These are phyloP conservation scores for Zygosaccharomyces pseudorouxii DNA, from an alignment of 805 yeast genomes.

Conservation along the genomic window DNA sequence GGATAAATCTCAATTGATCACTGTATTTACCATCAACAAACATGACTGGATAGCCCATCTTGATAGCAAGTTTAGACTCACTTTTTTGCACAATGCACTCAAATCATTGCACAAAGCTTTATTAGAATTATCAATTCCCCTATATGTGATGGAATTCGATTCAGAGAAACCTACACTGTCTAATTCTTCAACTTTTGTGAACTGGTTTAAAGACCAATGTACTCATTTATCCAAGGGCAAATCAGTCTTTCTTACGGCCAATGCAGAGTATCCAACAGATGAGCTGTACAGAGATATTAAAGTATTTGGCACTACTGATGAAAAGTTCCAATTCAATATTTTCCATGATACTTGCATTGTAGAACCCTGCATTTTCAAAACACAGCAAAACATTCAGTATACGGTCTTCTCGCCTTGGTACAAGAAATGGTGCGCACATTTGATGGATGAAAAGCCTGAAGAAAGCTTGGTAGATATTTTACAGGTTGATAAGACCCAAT, in stretches of 20 bases:
- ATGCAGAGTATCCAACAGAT: constrained; percentile 37
- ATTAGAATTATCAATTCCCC: constrained; percentile 37
- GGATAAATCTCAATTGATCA: constrained; percentile 33
- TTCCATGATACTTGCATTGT: constrained; percentile 44
- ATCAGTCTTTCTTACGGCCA: constrained; percentile 23
- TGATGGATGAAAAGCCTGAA: constrained; percentile 13
- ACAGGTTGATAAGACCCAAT: constrained; percentile 1
- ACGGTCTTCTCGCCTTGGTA: constrained; percentile 49
- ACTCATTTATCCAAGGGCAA: constrained; percentile 9
- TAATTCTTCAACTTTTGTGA: constrained; percentile 16
- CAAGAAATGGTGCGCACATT: constrained; percentile 38
- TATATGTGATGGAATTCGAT: constrained; percentile 27
- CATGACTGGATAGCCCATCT: constrained; percentile 41
- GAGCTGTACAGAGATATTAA: constrained; percentile 30
- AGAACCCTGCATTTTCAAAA: constrained; percentile 37
- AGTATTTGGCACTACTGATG: constrained; percentile 7
- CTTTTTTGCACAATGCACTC: constrained; percentile 38
- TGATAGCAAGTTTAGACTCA: constrained; percentile 41
- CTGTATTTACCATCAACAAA: constrained; percentile 41
- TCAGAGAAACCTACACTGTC: constrained; percentile 17
- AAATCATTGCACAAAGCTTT: constrained; percentile 32
- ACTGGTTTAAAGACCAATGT: constrained; percentile 25
- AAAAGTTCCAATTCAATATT: constrained; percentile 13
- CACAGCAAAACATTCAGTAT: constrained; percentile 43
- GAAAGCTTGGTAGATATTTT: constrained; percentile 5